A percentile compares a stretch with the other conserved stretches of the same genome.
These are phyloP conservation scores for Hyaloperonospora arabidopsidis DNA, from an alignment of 352 stramenopile species.

Conservation along the genomic window DNA sequence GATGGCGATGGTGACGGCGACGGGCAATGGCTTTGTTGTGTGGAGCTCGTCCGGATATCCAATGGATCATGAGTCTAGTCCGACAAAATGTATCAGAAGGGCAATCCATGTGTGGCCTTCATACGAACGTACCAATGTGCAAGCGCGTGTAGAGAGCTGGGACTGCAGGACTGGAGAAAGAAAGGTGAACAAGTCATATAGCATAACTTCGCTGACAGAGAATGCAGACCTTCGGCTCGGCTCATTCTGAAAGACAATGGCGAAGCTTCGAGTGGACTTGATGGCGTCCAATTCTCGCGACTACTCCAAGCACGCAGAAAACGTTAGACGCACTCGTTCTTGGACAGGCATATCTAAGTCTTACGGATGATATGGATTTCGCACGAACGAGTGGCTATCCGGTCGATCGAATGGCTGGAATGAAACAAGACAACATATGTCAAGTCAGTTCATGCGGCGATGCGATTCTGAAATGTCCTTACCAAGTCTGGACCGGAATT, in stretches of 20 bases:
- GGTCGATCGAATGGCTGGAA: slow-evolving; percentile 11
- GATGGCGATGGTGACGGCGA: slow-evolving; percentile 18
- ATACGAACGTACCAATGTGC: slow-evolving; percentile 6
- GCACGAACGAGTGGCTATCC: slow-evolving; percentile 2
- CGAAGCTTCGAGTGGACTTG: slow-evolving; percentile 11
- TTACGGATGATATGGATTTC: slow-evolving; percentile 7
- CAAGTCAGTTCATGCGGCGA: not conserved
- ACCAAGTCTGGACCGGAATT: slow-evolving; percentile 13
- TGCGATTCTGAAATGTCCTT: not conserved
- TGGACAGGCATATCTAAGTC: not conserved
- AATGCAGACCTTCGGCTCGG: slow-evolving; percentile 24
- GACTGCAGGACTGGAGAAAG: slow-evolving; percentile 23
- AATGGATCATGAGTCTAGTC: slow-evolving; percentile 2
- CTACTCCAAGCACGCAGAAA: slow-evolving; percentile 3
- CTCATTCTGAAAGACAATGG: slow-evolving; percentile 30
- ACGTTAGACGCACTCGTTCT: slow-evolving; percentile 6
- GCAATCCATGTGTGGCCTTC: not conserved
- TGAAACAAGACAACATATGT: not conserved
- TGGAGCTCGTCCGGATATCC: slow-evolving; percentile 1
- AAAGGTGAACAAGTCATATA: not conserved
- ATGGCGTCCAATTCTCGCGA: slow-evolving; percentile 2
- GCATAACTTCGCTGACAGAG: not conserved
- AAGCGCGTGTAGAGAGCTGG: slow-evolving; percentile 13
- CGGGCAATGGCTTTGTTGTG: slow-evolving; percentile 3
- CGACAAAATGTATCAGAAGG: slow-evolving; percentile 4